Evolutionary conservation across 2,329 filamentous ascomycete species (phyloP).

Genomic region (Alternaria infectoria): DNA sequence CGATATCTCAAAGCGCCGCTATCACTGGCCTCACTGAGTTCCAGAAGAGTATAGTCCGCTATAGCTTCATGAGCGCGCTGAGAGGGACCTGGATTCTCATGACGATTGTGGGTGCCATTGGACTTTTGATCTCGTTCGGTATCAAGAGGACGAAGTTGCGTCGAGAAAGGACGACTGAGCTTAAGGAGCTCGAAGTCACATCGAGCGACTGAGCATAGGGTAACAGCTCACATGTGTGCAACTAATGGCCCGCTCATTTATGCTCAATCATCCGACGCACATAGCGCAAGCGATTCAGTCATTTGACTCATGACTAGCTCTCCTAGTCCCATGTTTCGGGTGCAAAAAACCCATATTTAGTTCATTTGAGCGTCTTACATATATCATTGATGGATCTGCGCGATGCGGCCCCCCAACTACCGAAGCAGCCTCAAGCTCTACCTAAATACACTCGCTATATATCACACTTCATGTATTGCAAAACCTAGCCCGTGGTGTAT

Average conservation of each 20-base stretch:
- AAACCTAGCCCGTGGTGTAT: background rate
- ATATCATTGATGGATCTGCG: background rate
- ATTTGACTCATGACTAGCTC: background rate
- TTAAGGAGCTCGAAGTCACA: background rate
- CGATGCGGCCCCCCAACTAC: background rate
- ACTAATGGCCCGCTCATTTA: background rate
- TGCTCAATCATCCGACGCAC: background rate
- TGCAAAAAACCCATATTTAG: background rate
- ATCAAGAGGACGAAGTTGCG: constrained; percentile 41
- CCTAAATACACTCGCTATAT: background rate
- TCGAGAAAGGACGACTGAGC: background rate
- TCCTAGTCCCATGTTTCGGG: background rate
- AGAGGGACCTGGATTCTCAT: constrained; percentile 61
- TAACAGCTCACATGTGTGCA: background rate
- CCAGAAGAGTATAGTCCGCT: constrained; percentile 49
- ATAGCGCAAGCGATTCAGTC: background rate
- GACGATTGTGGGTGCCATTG: constrained; percentile 48
- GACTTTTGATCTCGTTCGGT: constrained; percentile 40
- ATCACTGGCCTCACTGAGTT: constrained; percentile 27
- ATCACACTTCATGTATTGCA: background rate
- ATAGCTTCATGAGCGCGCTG: constrained; percentile 52
- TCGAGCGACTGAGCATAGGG: background rate
- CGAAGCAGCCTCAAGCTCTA: background rate
- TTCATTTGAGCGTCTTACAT: background rate
- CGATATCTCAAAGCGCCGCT: constrained; percentile 37